Base-by-base conservation (phyloP, 148 eudicot species). In the Agrostemma githago region DNA sequence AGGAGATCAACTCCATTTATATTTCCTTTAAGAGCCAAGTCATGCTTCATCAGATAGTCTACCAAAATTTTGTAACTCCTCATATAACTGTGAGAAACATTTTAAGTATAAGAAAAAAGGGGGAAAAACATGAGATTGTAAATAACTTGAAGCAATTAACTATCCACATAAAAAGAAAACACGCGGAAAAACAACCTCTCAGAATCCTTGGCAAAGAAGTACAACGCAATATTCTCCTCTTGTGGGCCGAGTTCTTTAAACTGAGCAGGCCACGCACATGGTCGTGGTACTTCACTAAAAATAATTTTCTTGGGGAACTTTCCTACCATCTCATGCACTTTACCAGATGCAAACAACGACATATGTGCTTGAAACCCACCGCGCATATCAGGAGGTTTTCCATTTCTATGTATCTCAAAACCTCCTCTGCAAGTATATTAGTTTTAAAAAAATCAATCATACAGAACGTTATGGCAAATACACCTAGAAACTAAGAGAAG, bases 301-400 rank as follows among this genome's bases (percentile, higher is more conserved):
- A 84, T 44, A 70, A 95, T 70, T 77, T 84, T 89, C 20, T 82
- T 72, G 16, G 90, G 86, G 72, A 92, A 84, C 73, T 83, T 92
- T 71, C 84, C 86, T 69, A 83, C 91, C 82, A 84, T 82, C 78
- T 88, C 92, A 84, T 80, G 72, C 77, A 90, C 99, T 83, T 83
- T 92, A 59, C 81, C 80, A 62, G 99, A 90, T 80, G 96, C 93
- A 82, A 78, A 75, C 53, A 76, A 86, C 59, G 99, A 95, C 65
- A 92, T 74, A 88, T 95, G 97, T 65, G 97, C 96, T 85, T 95
- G 99, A 64, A 95, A 78, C 73, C 97, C 96, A 76, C 86, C 88
- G 68, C 81, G 79, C 2, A 81, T 68, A 40, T 86, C 87, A 62
- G 89, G 60, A 74, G 68, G 39, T 76, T 77, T 82, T 40, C 89